Percentiles rank a stretch among this genome's conserved stretches.
These are phyloP conservation scores for Tuctoria greenei DNA, from an alignment of 176 grass and related monocot species.

Conservation along the genomic window DNA sequence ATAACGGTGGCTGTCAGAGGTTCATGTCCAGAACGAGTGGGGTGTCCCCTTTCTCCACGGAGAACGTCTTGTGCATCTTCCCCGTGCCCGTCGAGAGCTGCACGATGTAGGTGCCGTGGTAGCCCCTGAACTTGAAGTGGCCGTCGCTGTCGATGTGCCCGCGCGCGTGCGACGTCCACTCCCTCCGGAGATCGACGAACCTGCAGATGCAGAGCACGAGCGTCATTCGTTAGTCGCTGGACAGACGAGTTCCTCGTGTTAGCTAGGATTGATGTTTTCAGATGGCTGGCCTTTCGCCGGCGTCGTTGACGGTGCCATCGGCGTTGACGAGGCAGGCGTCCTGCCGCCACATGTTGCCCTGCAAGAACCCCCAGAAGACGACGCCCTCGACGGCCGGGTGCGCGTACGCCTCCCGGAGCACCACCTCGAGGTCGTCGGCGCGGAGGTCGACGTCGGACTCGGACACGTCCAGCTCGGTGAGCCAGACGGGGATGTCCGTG, in stretches of 20 bases:
- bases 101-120: conserved; percentile 52
- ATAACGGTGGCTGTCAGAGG: conserved; percentile 13
- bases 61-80: conserved; percentile 49
- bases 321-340: conserved; percentile 57
- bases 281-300: conserved; percentile 41
- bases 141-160: conserved; percentile 46
- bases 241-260: too few species aligned
- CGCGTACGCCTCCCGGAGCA: conserved; percentile 71
- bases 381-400: conserved; percentile 73
- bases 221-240: background rate
- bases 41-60: conserved; percentile 71
- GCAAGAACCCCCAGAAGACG: conserved; percentile 76
- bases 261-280: background rate
- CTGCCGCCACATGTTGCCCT: conserved; percentile 58
- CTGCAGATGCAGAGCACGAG: conserved; percentile 12
- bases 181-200: conserved; percentile 50
- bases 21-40: conserved; percentile 57
- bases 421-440: conserved; percentile 72
- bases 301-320: conserved; percentile 70
- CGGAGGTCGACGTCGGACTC: conserved; percentile 58
- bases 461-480: conserved; percentile 67
- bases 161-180: conserved; percentile 66
- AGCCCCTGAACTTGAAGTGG: conserved; percentile 66
- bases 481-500: conserved; percentile 61
- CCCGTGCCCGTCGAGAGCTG: conserved; percentile 49